Evolutionary conservation across 371 early-diverging fungal species (phyloP), one percentile per base, ranked within the genome.

Genomic region (Pancytospora philotis): DNA sequence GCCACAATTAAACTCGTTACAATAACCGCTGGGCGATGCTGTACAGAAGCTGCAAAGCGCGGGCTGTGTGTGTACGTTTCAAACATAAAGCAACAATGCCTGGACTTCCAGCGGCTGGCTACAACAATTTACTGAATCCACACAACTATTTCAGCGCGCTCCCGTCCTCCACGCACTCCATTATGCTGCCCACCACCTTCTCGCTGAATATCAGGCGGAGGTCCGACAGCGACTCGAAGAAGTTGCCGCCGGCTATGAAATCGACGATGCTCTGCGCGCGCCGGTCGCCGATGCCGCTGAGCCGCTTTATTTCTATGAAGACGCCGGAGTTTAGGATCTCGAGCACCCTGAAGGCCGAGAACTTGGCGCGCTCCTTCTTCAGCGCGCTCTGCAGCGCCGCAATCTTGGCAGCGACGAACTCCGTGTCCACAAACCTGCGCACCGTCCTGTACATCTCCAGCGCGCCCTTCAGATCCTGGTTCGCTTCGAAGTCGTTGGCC

Each of bases 261-360:
- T 82, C 83, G 36, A 84, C 74, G 34, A 86, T 86, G 61, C 77
- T 78, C 68, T 81, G 77, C 0, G 86, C 86, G 35, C 86, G 77
- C 38, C 83, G 84, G 67, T 83, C 83, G 38, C 86, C 86, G 38
- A 86, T 82, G n/a, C 83, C 83, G 36, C 81, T 83, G 3, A 86
- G 65, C 51, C 80, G 80, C 70, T 82, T 86, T 55, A 86, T 83
- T 58, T 76, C 61, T 39, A 83, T 79, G 50, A 83, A 80, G 31
- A 84, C 81, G 16, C 76, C 80, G 50, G 76, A 79, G 61, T 86
- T 86, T 59, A 86, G 72, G 68, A 86, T 80, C 53, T 78, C 75
- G 64, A 79, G 45, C 28, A 72, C 45, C 35, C 67, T 60, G 57
- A 72, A 50, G 60, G 37, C 38, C 22, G 58, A 69, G 4, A 62